Conservation (phyloP, 139 green algal genomes). For the Chlorella sp. region DNA sequence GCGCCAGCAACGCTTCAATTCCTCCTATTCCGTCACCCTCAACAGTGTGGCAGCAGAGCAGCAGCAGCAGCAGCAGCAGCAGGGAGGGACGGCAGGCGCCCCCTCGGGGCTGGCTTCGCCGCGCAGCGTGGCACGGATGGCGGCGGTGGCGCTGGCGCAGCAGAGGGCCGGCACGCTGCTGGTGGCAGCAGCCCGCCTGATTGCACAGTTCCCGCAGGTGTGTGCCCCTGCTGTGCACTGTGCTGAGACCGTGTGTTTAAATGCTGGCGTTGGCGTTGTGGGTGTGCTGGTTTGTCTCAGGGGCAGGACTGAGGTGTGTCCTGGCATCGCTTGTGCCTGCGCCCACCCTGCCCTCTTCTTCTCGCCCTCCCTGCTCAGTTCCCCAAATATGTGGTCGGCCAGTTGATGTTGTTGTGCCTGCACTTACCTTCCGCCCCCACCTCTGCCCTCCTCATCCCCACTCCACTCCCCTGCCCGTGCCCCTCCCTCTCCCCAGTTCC, state of each 20-base stretch:
- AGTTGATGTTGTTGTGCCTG: no score
- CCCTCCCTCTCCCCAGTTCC: conserved; percentile 31
- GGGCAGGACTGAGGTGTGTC: no score
- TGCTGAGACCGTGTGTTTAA: no score
- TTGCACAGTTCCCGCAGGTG: conserved; percentile 78
- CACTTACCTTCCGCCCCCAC: no score
- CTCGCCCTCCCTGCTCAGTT: no score
- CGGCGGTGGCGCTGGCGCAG: background rate
- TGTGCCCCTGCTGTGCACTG: background rate
- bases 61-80: background rate
- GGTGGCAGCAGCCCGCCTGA: conserved; percentile 70
- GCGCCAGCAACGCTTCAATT: conserved; percentile 32
- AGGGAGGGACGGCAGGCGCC: background rate
- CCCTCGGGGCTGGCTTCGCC: background rate
- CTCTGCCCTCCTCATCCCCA: no score
- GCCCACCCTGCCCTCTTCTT: background rate
- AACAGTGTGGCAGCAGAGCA: background rate
- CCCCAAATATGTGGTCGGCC: no score
- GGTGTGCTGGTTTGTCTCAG: no score
- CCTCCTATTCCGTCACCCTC: background rate
- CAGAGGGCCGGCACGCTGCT: conserved; percentile 68
- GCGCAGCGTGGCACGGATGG: background rate
- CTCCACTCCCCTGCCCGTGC: background rate
- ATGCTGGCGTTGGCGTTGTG: no score
- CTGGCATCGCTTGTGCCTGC: no score